Evolutionary conservation across 331 rosid species (phyloP).

Genomic region (Dryas integrifolia): DNA sequence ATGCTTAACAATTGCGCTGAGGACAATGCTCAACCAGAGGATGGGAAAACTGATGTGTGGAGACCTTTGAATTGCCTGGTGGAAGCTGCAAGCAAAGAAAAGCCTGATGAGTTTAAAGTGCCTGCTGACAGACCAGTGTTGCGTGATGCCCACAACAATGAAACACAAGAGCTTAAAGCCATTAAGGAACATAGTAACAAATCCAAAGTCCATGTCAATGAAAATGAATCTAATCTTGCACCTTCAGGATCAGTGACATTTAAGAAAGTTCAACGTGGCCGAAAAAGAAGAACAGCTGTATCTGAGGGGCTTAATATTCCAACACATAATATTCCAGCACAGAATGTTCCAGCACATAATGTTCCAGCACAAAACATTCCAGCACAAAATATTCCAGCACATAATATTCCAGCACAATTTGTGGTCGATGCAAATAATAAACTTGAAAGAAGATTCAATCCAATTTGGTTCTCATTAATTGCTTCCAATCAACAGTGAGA

Average conservation of each 20-base stretch:
- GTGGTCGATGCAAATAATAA: slow-evolving; percentile 18
- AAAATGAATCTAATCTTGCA: slow-evolving; percentile 21
- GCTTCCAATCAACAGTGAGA: slow-evolving; percentile 55
- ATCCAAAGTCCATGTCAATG: slow-evolving; percentile 13
- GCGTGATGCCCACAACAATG: slow-evolving; percentile 25
- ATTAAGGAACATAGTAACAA: slow-evolving; percentile 6
- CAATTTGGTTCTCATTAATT: slow-evolving; percentile 61
- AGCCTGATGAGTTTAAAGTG: slow-evolving; percentile 19
- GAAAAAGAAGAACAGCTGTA: slow-evolving; percentile 21
- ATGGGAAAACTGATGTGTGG: slow-evolving; percentile 25
- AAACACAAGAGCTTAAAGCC: slow-evolving; percentile 9
- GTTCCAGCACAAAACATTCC: too few species aligned
- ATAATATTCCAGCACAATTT: slow-evolving; percentile 27
- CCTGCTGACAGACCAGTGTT: slow-evolving; percentile 19
- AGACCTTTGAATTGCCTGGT: slow-evolving; percentile 29
- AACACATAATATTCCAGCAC: slow-evolving; percentile 18
- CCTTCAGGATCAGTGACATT: slow-evolving; percentile 16
- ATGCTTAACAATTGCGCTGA: slow-evolving; percentile 17
- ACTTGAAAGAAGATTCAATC: slow-evolving; percentile 13
- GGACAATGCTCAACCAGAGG: slow-evolving; percentile 22
- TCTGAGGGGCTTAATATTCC: slow-evolving; percentile 34
- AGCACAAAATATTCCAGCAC: too few species aligned
- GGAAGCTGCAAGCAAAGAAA: slow-evolving; percentile 31
- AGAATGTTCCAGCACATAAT: background rate
- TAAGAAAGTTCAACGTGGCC: slow-evolving; percentile 21